Base-by-base conservation (phyloP, 2,329 filamentous ascomycete species). In the Aspergillus ochraceus region DNA sequence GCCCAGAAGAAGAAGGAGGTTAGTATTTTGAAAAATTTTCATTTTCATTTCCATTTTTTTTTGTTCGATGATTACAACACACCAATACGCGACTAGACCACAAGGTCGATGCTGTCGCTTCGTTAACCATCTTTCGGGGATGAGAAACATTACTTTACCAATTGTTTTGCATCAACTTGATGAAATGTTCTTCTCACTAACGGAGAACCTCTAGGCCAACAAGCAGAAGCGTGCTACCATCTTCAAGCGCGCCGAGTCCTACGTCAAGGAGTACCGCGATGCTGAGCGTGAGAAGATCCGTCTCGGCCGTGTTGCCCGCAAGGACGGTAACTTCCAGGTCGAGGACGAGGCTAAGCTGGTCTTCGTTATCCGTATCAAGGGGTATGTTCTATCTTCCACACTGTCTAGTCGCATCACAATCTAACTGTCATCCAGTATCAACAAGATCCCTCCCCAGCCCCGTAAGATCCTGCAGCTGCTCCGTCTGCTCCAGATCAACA, bases 221-320 rank as follows among this genome's bases (percentile, higher is more conserved):
- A 99, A 98, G 89, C 90, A 96, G 86, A 99, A 98, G 91, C 93
- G 95, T 77, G 85, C 86, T 72, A 90, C 94, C 78, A 97, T 99
- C 89, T 99, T 99, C 92, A 97, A 98, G 89, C 93, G 95, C 82
- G 95, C 95, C 75, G 95, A 99, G 88, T 93, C 95, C 83, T 99
- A 99, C 85, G 92, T 99, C 76, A 94, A 96, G 87, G 95, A 99
- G 86, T 99, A 99, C 88, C 95, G 94, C 73, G 92, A 97, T 81
- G 88, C 88, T 61, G 95, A 99, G 90, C 92, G 93, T 74, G 95
- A 99, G 90, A 96, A 97, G 88, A 87, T 99, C 82, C 92, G 95
- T 76, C 90, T 99, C 66, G 79, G 86, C 76, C 94, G 95, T 73
- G 83, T 92, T 69, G 91, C 92, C 82, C 96, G 96, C 88, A 86